These are phyloP conservation scores for Acorus calamus DNA, from an alignment of 106 monocot genomes.

Conservation along the genomic window DNA sequence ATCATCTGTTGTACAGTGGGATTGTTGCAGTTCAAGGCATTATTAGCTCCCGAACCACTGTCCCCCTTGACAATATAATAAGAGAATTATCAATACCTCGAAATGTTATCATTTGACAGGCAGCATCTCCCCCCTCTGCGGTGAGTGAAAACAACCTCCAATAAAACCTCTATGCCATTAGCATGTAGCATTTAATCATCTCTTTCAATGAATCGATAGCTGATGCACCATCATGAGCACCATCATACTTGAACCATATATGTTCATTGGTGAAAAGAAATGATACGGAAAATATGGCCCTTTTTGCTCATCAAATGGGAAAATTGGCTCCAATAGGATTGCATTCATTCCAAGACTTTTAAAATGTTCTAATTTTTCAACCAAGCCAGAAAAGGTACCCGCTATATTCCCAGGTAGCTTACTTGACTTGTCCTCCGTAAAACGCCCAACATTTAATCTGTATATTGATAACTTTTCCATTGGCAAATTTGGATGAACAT, in stretches of 20 bases:
- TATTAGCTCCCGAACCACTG: slow-evolving; percentile 17
- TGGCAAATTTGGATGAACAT: slow-evolving; percentile 38
- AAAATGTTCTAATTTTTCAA: slow-evolving; percentile 54
- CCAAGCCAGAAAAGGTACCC: slow-evolving; percentile 62
- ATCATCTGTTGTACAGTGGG: slow-evolving; percentile 60
- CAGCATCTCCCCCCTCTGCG: slow-evolving; percentile 45
- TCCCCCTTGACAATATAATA: slow-evolving; percentile 47
- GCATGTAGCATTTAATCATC: slow-evolving; percentile 73
- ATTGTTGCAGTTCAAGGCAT: slow-evolving; percentile 45
- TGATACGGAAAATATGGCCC: slow-evolving; percentile 75
- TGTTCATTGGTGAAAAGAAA: slow-evolving; percentile 68
- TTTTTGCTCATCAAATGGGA: slow-evolving; percentile 59
- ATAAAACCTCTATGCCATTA: slow-evolving; percentile 68
- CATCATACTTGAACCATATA: slow-evolving; percentile 12
- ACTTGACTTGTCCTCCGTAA: slow-evolving; percentile 62
- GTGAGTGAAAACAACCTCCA: slow-evolving; percentile 79
- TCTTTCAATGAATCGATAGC: slow-evolving; percentile 56
- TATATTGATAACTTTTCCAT: slow-evolving; percentile 80
- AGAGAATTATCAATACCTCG: slow-evolving; percentile 72
- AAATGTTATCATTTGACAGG: slow-evolving; percentile 37
- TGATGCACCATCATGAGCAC: slow-evolving; percentile 11
- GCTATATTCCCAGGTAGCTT: slow-evolving; percentile 25
- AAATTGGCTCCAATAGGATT: slow-evolving; percentile 74
- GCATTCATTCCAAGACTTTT: slow-evolving; percentile 76
- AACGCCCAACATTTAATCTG: slow-evolving; percentile 54